These are phyloP conservation scores for Schoenoplectus triqueter DNA, from an alignment of 202 grass and related monocot species.

Conservation along the genomic window DNA sequence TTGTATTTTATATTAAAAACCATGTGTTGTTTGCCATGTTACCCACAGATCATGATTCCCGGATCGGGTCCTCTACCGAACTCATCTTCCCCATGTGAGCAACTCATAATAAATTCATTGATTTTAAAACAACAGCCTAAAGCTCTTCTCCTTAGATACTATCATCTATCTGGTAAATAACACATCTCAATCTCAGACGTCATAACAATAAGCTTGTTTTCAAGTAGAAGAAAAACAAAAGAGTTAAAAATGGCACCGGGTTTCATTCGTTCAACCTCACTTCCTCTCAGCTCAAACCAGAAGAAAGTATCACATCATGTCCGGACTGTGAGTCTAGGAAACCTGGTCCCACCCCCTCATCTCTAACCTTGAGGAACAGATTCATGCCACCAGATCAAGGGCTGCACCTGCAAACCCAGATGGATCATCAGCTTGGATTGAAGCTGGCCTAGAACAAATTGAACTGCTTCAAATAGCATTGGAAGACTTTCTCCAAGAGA, in stretches of 20 bases:
- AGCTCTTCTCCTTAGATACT: constrained; percentile 22
- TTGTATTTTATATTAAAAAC: neutral
- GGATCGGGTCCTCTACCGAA: constrained; percentile 7
- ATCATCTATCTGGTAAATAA: neutral
- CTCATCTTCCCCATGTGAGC: neutral
- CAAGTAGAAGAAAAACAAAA: no score
- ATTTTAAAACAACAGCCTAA: constrained; percentile 15
- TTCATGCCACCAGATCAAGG: constrained; percentile 46
- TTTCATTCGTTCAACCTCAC: constrained; percentile 72
- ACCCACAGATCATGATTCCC: constrained; percentile 6
- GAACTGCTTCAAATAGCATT: constrained; percentile 53
- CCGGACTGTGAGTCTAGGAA: constrained; percentile 48
- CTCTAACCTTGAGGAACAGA: constrained; percentile 49
- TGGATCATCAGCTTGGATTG: neutral
- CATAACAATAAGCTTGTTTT: constrained; percentile 29
- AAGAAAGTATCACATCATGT: constrained; percentile 6
- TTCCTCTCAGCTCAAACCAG: constrained; percentile 48
- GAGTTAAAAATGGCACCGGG: constrained; percentile 49
- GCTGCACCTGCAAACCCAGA: neutral
- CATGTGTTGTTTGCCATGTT: neutral
- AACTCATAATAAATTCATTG: neutral
- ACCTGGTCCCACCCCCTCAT: constrained; percentile 58
- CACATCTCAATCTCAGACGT: neutral
- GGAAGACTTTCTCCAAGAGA: constrained; percentile 50
- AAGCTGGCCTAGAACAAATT: constrained; percentile 43